Percentiles rank a stretch among this genome's conserved stretches.
phyloP scores from a whole-genome alignment of 164 flowering plant species.

The Hamamelis virginiana region DNA sequence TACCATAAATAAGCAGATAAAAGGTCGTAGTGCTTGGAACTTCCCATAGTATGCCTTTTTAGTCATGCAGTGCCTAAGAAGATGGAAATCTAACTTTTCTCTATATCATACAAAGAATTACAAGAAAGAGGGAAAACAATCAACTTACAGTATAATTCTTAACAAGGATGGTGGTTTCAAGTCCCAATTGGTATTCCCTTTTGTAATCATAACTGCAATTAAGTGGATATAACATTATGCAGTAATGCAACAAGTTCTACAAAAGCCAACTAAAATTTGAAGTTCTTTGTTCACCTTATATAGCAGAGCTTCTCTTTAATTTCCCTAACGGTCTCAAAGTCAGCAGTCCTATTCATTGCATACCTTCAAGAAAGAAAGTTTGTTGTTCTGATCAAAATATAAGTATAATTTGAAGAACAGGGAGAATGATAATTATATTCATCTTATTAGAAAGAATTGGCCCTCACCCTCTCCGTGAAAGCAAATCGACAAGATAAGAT shows the following conservation, averaged over 20 bases:
- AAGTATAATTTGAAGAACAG: constrained; percentile 7
- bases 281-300: constrained; percentile 53
- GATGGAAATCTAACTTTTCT: background rate
- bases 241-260: background rate
- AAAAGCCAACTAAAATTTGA: constrained; percentile 3
- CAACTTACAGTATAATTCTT: constrained; percentile 93
- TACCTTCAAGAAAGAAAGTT: constrained; percentile 58
- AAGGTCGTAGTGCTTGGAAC: background rate
- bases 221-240: constrained; percentile 2
- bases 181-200: constrained; percentile 92
- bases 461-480: constrained; percentile 89
- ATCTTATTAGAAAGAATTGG: constrained; percentile 10
- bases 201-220: constrained; percentile 88
- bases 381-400: constrained; percentile 3
- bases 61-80: background rate
- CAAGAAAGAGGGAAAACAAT: constrained; percentile 4
- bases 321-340: constrained; percentile 92
- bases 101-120: background rate
- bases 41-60: background rate
- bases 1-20: background rate
- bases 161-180: constrained; percentile 96
- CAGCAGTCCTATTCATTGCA: constrained; percentile 86
- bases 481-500: constrained; percentile 95
- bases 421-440: background rate
- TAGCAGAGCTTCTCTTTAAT: constrained; percentile 98